These are phyloP conservation scores for Silybum marianum DNA, from an alignment of 129 eudicot species.

Conservation along the genomic window DNA sequence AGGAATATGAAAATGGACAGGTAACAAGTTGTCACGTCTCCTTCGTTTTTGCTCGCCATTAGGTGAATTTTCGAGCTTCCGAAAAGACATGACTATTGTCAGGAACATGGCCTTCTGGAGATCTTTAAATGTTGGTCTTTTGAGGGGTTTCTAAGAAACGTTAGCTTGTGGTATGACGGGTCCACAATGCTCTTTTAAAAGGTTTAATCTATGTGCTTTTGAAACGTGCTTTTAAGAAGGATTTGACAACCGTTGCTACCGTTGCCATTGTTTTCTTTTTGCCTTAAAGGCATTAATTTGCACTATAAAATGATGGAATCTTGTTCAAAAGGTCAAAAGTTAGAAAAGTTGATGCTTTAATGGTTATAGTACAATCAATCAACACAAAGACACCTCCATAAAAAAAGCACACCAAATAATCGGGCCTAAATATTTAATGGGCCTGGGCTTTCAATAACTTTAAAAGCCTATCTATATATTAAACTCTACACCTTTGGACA, in stretches of 20 bases:
- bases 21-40: not conserved
- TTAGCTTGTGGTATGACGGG: constrained; percentile 23
- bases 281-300: constrained; percentile 20
- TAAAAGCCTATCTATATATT: not conserved
- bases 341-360: constrained; percentile 30
- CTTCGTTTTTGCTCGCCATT: not conserved
- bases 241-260: constrained; percentile 32
- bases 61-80: not conserved
- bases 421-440: not conserved
- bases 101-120: not conserved
- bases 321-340: constrained; percentile 35
- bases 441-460: not conserved
- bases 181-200: constrained; percentile 20
- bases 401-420: not conserved
- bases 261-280: constrained; percentile 38
- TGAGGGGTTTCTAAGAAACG: constrained; percentile 6
- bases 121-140: constrained; percentile 1
- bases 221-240: constrained; percentile 17
- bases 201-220: constrained; percentile 16
- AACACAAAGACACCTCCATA: constrained; percentile 5
- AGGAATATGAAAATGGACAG: not conserved
- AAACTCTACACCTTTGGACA: not conserved
- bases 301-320: constrained; percentile 32
- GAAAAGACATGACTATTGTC: not conserved
- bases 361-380: constrained; percentile 11